These are phyloP conservation scores for Agastache rugosa DNA, from an alignment of 257 asterid genomes.

Conservation along the genomic window DNA sequence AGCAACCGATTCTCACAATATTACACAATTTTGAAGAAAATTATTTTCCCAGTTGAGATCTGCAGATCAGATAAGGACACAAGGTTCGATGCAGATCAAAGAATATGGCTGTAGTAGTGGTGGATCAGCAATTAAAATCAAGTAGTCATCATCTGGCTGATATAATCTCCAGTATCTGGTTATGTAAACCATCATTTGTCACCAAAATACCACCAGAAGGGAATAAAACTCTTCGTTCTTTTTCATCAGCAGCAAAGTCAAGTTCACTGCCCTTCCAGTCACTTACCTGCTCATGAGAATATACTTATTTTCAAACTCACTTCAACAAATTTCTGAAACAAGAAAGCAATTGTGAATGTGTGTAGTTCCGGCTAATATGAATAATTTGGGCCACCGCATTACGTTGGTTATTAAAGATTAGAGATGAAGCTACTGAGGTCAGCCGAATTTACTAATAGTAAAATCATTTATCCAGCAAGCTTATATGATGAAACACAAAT, in stretches of 20 bases:
- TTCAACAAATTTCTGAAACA: background rate
- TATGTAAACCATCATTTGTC: slow-evolving; percentile 62
- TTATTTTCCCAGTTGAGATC: background rate
- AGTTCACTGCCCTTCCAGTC: slow-evolving; percentile 84
- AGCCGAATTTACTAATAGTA: background rate
- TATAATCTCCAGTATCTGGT: slow-evolving; percentile 59
- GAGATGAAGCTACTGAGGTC: background rate
- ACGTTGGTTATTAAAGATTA: background rate
- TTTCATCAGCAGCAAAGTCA: slow-evolving; percentile 70
- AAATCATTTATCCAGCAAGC: slow-evolving; percentile 2
- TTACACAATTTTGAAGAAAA: background rate
- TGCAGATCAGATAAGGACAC: background rate
- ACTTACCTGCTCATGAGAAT: slow-evolving; percentile 61
- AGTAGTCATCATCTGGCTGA: slow-evolving; percentile 49
- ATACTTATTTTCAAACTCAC: background rate
- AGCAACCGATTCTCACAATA: slow-evolving; percentile 20
- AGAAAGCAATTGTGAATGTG: background rate
- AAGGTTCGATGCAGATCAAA: slow-evolving; percentile 20
- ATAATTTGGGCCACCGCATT: background rate
- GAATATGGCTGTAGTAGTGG: slow-evolving; percentile 3
- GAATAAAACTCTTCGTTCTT: slow-evolving; percentile 63
- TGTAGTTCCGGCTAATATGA: background rate
- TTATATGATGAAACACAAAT: slow-evolving; percentile 17
- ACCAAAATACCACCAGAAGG: slow-evolving; percentile 88
- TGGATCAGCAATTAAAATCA: background rate